Conservation (phyloP, 768 basidiomycete species). For the Mycena chlorophos region DNA sequence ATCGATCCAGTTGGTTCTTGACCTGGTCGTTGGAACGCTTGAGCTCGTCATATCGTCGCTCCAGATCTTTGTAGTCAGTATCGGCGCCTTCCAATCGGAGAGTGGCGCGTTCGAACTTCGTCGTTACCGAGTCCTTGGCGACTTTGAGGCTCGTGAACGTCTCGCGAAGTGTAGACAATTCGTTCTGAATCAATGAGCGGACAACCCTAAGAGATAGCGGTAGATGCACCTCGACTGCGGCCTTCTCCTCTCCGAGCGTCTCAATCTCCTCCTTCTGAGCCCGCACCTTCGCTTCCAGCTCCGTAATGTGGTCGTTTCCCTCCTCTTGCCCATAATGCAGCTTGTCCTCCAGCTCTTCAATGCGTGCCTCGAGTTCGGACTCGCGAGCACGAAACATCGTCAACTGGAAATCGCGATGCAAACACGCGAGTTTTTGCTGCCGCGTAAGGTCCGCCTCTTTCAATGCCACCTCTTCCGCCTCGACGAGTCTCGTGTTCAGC, state of each 20-base stretch:
- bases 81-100: conserved; percentile 61
- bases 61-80: conserved; percentile 52
- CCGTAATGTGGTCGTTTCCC: conserved; percentile 1
- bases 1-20: conserved; percentile 64
- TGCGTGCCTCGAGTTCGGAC: conserved; percentile 53
- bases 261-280: conserved; percentile 37
- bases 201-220: background rate
- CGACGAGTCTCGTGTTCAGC: conserved; percentile 53
- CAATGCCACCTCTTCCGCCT: conserved; percentile 50
- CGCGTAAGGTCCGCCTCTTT: conserved; percentile 56
- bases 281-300: conserved; percentile 26
- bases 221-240: conserved; percentile 45
- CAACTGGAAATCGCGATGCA: conserved; percentile 68
- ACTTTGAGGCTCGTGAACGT: conserved; percentile 52
- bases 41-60: conserved; percentile 57
- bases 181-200: conserved; percentile 31
- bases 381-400: conserved; percentile 68
- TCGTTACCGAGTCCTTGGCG: conserved; percentile 43
- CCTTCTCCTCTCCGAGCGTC: conserved; percentile 43
- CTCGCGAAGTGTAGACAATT: conserved; percentile 45
- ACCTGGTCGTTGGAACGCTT: conserved; percentile 56
- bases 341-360: conserved; percentile 54
- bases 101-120: conserved; percentile 56
- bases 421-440: conserved; percentile 55
- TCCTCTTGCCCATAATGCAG: conserved; percentile 16